Evolutionary conservation across 2,329 filamentous ascomycete genomes (phyloP), one percentile per base, ranked within the genome.

Genomic region (Fusarium falciforme): DNA sequence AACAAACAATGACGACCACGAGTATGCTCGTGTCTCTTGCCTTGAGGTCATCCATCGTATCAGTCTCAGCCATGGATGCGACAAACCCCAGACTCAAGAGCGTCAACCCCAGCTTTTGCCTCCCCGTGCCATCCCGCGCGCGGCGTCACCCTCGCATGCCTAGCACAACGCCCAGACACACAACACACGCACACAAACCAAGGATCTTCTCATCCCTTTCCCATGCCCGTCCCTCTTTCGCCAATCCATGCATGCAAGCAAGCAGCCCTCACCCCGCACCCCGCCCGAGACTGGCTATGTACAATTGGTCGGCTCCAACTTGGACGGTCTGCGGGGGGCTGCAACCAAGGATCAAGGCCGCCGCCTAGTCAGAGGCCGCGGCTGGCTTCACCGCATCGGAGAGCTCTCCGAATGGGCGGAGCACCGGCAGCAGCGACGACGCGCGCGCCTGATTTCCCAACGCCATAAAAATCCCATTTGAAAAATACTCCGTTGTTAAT

Each of bases 321-420:
- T 66, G 72, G 75, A 64, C 68, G 70, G 61, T 65, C 59, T 78
- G 74, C 74, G 76, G 76, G 76, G 73, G 64, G 65, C 68, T 74
- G 68, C 63, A 72, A 72, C 64, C 60, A 67, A 52, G 47, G 47
- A 52, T 52, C 47, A 27, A 49, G 25, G 16, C 40, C 52, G 61
- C 54, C 36, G 71, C 55, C 63, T 54, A 58, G 57, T 68, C 67
- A 52, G 40, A 62, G 52, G 42, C 22, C 66, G 36, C 55, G 62
- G 62, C 66, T 64, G 62, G 65, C 66, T 64, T 66, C 52, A 61
- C 49, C 52, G 59, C 57, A 61, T 66, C 74, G 76, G 76, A 69
- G 57, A 77, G 64, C 55, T 70, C 58, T 68, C 75, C 74, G 75
- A 69, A 54, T 52, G 42, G 57, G 40, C 55, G 61, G 42, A 61